Conservation (phyloP, 2,329 filamentous ascomycete genomes). For the Botryotinia globosa region DNA sequence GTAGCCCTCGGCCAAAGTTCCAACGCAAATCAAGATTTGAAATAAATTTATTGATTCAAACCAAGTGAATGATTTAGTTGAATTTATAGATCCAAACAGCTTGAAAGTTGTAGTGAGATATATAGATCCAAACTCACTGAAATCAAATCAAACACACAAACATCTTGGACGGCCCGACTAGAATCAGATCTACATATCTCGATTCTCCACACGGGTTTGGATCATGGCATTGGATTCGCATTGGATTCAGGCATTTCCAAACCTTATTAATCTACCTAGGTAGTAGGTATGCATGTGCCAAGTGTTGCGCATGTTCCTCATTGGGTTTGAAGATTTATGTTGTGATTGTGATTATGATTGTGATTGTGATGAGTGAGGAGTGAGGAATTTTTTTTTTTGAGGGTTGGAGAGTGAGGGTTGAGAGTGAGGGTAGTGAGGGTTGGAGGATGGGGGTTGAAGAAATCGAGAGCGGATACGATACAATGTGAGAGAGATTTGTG, state of each 20-base stretch:
- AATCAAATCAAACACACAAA: not conserved
- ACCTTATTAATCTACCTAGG: not conserved
- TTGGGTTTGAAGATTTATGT: not conserved
- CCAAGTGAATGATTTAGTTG: not conserved
- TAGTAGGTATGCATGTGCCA: not conserved
- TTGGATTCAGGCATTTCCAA: not conserved
- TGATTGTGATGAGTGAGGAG: too few species aligned
- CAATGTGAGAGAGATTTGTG: not conserved
- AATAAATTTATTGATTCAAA: not conserved
- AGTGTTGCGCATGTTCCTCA: not conserved
- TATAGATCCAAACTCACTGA: not conserved
- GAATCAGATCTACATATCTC: not conserved
- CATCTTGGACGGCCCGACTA: not conserved
- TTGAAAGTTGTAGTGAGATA: not conserved
- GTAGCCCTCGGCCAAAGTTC: not conserved
- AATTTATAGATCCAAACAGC: not conserved
- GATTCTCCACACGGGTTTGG: not conserved
- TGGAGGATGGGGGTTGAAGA: not conserved
- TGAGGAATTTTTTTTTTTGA: too few species aligned
- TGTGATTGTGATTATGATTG: too few species aligned
- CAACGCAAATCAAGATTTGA: not conserved
- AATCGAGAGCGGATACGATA: not conserved
- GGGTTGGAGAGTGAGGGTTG: too few species aligned
- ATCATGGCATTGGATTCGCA: not conserved
- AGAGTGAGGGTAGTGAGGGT: too few species aligned